These are phyloP conservation scores for Melampsora abietis-canadensis DNA, from an alignment of 1,284 basidiomycete species.

Conservation along the genomic window DNA sequence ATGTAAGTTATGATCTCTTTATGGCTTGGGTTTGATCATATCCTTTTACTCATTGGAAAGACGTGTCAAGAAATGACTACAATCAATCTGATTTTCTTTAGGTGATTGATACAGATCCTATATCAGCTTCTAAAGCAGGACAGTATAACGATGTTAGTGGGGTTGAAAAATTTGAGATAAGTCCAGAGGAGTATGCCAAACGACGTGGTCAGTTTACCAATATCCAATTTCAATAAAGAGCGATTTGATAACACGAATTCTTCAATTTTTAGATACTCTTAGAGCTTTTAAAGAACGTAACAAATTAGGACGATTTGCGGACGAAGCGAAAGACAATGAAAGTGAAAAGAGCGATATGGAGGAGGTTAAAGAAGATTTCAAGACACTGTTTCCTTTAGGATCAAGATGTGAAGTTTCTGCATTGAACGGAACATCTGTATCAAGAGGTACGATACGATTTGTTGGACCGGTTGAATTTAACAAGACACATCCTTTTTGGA, in stretches of 20 bases:
- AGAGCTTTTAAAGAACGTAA: conserved; percentile 82
- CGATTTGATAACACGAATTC: neutral
- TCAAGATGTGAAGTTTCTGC: conserved; percentile 73
- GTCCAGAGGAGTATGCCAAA: conserved; percentile 74
- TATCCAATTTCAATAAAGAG: neutral
- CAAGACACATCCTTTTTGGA: conserved; percentile 62
- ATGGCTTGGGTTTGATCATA: neutral
- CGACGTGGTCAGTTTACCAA: conserved; percentile 62
- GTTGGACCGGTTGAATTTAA: conserved; percentile 78
- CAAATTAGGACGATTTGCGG: conserved; percentile 83
- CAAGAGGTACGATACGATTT: conserved; percentile 73
- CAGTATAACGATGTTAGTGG: conserved; percentile 77
- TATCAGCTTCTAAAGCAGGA: conserved; percentile 53
- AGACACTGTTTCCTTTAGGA: conserved; percentile 58
- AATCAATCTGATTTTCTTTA: neutral
- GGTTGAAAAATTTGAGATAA: conserved; percentile 90
- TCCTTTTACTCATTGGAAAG: neutral
- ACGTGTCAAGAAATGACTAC: neutral
- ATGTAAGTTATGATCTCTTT: conserved; percentile 13
- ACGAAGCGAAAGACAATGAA: neutral
- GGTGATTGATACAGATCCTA: conserved; percentile 13
- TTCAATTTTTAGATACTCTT: conserved; percentile 68
- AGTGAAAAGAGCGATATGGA: neutral
- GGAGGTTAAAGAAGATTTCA: conserved; percentile 47
- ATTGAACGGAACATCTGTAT: conserved; percentile 55